Percentiles rank a stretch among this genome's conserved stretches.
Conservation (phyloP, 805 yeast genomes). For the Candida ponderosae region DNA sequence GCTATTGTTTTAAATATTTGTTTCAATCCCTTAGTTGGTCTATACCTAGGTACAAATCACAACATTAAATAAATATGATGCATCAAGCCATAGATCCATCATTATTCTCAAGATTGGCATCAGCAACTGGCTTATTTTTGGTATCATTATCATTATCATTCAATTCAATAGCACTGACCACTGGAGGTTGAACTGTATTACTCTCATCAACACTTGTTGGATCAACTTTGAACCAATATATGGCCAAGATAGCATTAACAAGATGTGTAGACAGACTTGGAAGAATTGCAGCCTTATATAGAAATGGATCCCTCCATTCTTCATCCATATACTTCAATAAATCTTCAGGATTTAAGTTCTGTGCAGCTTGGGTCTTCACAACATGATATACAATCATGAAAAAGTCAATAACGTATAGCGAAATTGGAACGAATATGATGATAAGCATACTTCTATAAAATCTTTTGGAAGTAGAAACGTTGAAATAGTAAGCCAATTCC, state of each 20-base stretch:
- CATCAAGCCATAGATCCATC: no score
- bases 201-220: slow-evolving; percentile 1
- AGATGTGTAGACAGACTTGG: background rate
- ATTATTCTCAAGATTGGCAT: no score
- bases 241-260: background rate
- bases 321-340: background rate
- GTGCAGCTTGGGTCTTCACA: background rate
- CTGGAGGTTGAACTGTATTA: background rate
- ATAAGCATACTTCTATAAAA: background rate
- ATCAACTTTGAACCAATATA: slow-evolving; percentile 1
- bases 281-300: background rate
- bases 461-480: background rate
- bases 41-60: no score
- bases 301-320: background rate
- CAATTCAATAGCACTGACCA: background rate
- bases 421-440: background rate
- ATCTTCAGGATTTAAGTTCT: background rate
- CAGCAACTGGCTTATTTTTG: no score
- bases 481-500: slow-evolving; percentile 1
- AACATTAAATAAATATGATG: no score
- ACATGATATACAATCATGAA: background rate
- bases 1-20: no score
- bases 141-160: background rate
- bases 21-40: no score
- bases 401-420: background rate